These are phyloP conservation scores for Tetraselmis chui DNA, from an alignment of 139 green algal species.

Conservation along the genomic window DNA sequence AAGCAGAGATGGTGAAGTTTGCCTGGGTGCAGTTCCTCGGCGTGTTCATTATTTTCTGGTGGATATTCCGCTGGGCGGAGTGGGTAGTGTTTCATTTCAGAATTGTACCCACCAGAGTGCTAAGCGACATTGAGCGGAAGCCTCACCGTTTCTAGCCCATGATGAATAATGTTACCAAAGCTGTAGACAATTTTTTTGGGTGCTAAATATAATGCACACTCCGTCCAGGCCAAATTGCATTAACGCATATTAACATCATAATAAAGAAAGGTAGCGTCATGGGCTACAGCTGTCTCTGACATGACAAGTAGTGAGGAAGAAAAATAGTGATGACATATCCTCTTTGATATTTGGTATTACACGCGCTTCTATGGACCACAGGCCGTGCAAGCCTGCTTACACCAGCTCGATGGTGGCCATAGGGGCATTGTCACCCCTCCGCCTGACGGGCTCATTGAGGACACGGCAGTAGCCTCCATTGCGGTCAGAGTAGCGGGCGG, in stretches of 20 bases:
- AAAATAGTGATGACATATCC: too few relatives aligned
- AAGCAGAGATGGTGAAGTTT: neutral
- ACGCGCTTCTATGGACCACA: neutral
- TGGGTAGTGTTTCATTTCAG: neutral
- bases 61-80: neutral
- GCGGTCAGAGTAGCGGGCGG: slow-evolving; percentile 76
- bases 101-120: neutral
- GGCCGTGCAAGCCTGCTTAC: slow-evolving; percentile 19
- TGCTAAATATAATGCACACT: too few relatives aligned
- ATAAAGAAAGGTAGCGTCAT: too few relatives aligned
- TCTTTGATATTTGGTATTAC: neutral
- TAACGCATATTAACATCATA: too few relatives aligned
- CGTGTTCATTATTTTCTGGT: neutral
- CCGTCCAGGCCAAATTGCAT: too few relatives aligned
- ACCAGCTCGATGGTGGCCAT: slow-evolving; percentile 97
- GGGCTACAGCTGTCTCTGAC: too few relatives aligned
- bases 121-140: neutral
- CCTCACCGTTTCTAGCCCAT: neutral
- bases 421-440: slow-evolving; percentile 82
- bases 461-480: slow-evolving; percentile 89
- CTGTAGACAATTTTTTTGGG: too few relatives aligned
- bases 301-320: too few relatives aligned
- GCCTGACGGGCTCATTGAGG: slow-evolving; percentile 36
- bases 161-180: too few relatives aligned
- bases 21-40: neutral